Evolutionary conservation across 2,329 filamentous ascomycete genomes (phyloP).

Genomic region (Pseudogymnoascus sp.): DNA sequence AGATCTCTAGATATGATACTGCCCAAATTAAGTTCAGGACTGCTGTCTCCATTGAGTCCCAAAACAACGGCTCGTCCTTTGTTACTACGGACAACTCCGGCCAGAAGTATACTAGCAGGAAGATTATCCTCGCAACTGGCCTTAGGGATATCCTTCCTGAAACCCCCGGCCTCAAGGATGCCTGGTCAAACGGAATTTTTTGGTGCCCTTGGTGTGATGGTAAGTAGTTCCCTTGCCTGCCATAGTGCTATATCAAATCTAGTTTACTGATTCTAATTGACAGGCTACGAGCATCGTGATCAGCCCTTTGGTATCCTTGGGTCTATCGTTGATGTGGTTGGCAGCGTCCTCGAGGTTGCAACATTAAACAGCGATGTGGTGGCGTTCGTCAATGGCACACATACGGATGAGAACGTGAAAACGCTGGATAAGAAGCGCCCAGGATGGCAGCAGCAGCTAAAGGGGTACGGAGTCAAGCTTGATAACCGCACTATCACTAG

Average conservation of each 20-base stretch:
- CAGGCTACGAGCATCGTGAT: slow-evolving; percentile 49
- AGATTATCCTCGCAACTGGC: slow-evolving; percentile 49
- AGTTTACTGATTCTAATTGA: slow-evolving; percentile 17
- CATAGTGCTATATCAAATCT: background rate
- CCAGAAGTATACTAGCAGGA: slow-evolving; percentile 38
- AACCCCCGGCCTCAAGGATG: slow-evolving; percentile 46
- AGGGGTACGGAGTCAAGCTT: slow-evolving; percentile 43
- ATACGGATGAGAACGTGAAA: slow-evolving; percentile 38
- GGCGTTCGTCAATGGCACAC: slow-evolving; percentile 46
- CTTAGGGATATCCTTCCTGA: slow-evolving; percentile 43
- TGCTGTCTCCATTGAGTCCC: slow-evolving; percentile 33
- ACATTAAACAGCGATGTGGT: slow-evolving; percentile 45
- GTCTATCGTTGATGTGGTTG: slow-evolving; percentile 37
- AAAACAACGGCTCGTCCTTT: slow-evolving; percentile 39
- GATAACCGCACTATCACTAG: slow-evolving; percentile 48
- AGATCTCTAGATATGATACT: slow-evolving; percentile 45
- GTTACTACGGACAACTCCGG: slow-evolving; percentile 33
- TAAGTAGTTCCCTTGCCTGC: no score
- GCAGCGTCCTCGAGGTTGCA: slow-evolving; percentile 43
- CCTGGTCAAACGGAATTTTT: slow-evolving; percentile 53
- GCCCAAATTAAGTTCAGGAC: slow-evolving; percentile 45
- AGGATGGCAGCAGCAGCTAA: slow-evolving; percentile 43
- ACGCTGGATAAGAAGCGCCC: slow-evolving; percentile 33
- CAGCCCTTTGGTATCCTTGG: slow-evolving; percentile 49
- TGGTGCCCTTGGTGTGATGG: slow-evolving; percentile 61